Evolutionary conservation across 2,329 filamentous ascomycete genomes (phyloP), one percentile per base, ranked within the genome.

Genomic region (Arachnomyces sp.): DNA sequence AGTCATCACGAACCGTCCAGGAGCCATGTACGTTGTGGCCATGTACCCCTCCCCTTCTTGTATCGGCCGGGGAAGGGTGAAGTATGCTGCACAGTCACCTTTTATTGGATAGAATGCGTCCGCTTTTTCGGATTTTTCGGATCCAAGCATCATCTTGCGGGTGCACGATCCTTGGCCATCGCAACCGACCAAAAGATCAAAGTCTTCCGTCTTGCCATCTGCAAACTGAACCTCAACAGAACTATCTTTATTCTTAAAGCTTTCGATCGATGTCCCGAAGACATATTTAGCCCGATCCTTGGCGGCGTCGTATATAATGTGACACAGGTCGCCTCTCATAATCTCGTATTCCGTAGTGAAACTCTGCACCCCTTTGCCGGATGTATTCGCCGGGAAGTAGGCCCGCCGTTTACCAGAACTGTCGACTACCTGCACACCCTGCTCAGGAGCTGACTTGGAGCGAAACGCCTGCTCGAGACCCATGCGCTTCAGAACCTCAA

Each of bases 331-430:
- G 0, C 71, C 73, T 7, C 75, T 60, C 64, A 78, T 68, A 35
- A 78, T 76, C 54, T 78, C 75, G 29, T 66, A 69, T 15, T 78
- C 73, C 0, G 60, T 63, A 0, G 70, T 71, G 16, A 74, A 60
- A 14, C 52, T 57, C 34, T 66, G 60, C 6, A 47, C 18, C 2
- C 57, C 56, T 28, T 56, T 44, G 41, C 29, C 69, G 0, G 66
- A 56, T 16, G 53, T 49, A 44, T 69, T 66, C 15, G 58, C 58
- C 4, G 52, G 52, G 40, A 76, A 67, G 15, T 55, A 61, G 11
- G 69, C 74, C 44, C 58, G 53, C 2, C 49, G 42, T 2, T 48
- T 51, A 31, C 69, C 67, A 0, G 51, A 46, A 0, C 40, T 38
- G 52, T 77, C 65, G 13, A 78, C 64, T 13, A 75, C 48, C 25